Evolutionary conservation across 108 stramenopile species (phyloP).

Genomic region (Cyclotella choctawhatcheeana): DNA sequence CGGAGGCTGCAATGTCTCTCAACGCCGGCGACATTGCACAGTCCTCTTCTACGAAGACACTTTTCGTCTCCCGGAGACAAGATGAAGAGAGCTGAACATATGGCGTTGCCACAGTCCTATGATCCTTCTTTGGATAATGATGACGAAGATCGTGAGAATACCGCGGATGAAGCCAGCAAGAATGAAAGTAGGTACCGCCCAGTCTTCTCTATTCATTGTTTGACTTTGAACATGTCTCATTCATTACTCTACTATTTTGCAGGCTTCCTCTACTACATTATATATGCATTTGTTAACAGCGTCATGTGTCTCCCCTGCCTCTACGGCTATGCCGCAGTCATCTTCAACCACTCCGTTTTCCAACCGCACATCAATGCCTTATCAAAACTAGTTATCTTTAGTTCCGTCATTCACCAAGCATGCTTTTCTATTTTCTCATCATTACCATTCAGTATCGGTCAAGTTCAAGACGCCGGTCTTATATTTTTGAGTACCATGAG

Average conservation of each 20-base stretch:
- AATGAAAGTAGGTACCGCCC: slow-evolving; percentile 11
- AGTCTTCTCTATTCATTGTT: neutral
- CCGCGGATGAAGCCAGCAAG: neutral
- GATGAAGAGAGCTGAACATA: neutral
- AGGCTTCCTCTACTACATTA: slow-evolving; percentile 51
- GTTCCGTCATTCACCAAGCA: slow-evolving; percentile 86
- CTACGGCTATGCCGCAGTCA: slow-evolving; percentile 92
- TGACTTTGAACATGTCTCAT: neutral
- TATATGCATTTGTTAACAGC: slow-evolving; percentile 65
- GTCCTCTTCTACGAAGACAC: slow-evolving; percentile 26
- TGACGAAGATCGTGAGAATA: neutral
- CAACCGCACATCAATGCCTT: slow-evolving; percentile 76
- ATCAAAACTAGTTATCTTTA: slow-evolving; percentile 85
- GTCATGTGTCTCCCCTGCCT: slow-evolving; percentile 83
- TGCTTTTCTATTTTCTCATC: slow-evolving; percentile 82
- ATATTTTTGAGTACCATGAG: slow-evolving; percentile 94
- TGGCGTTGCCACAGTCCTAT: slow-evolving; percentile 10
- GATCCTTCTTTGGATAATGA: neutral
- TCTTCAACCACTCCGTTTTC: slow-evolving; percentile 81
- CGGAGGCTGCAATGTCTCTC: slow-evolving; percentile 4
- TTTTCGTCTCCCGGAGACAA: slow-evolving; percentile 1
- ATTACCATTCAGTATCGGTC: slow-evolving; percentile 92
- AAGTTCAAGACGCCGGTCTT: slow-evolving; percentile 97
- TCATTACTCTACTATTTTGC: neutral
- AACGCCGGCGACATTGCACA: slow-evolving; percentile 8